Conservation (phyloP, 73 alveolate genomes). For the Effrenium voratum region DNA sequence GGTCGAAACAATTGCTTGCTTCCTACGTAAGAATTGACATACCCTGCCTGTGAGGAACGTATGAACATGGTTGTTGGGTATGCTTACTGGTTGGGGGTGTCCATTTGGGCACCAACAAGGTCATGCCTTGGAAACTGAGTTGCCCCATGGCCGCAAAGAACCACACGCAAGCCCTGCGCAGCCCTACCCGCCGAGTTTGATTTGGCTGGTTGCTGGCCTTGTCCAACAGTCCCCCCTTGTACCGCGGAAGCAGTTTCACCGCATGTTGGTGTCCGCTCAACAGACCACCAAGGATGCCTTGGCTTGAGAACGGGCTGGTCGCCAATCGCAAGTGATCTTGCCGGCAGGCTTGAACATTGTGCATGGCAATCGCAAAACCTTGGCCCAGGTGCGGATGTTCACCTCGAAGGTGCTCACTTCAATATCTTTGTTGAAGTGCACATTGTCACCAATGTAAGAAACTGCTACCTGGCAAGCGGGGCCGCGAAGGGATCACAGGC, state of each 20-base stretch:
- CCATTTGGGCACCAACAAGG: too few relatives aligned
- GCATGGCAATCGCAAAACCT: neutral
- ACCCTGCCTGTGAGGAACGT: neutral
- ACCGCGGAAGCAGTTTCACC: slow-evolving; percentile 25
- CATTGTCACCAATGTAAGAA: slow-evolving; percentile 44
- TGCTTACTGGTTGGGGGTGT: too few relatives aligned
- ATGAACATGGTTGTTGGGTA: neutral
- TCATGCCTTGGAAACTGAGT: too few relatives aligned
- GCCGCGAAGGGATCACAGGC: too few relatives aligned
- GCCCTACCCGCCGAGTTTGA: too few relatives aligned
- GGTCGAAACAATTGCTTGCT: too few relatives aligned
- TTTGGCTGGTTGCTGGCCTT: slow-evolving; percentile 5
- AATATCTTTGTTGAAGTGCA: slow-evolving; percentile 31
- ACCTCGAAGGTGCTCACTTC: slow-evolving; percentile 89
- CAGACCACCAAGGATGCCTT: slow-evolving; percentile 85
- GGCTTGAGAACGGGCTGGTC: neutral
- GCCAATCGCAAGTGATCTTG: too few relatives aligned
- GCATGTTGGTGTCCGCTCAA: slow-evolving; percentile 80
- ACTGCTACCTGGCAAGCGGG: neutral
- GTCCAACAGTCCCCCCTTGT: slow-evolving; percentile 63
- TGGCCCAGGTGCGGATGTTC: slow-evolving; percentile 60
- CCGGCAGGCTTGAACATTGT: neutral
- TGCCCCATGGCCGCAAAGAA: too few relatives aligned
- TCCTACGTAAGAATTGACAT: too few relatives aligned
- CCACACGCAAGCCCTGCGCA: too few relatives aligned